phyloP scores from a whole-genome alignment of 805 yeast genomes.

The Isabelozyma pseudorhagii region DNA sequence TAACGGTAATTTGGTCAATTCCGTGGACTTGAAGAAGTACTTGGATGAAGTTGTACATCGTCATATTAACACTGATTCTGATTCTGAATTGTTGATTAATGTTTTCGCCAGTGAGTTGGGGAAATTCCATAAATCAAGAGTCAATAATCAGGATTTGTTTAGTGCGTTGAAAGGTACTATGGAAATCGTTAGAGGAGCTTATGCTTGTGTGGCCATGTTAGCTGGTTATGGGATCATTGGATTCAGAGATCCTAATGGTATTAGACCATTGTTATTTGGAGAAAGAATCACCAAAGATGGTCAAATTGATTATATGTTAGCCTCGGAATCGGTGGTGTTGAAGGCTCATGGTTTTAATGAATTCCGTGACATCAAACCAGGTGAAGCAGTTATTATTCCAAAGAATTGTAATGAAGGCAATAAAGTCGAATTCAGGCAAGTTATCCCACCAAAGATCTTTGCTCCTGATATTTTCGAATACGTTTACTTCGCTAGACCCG shows the following conservation, averaged over 20 bases:
- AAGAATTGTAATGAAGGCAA: constrained; percentile 47
- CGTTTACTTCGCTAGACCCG: constrained; percentile 97
- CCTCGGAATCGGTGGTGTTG: constrained; percentile 91
- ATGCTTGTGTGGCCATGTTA: constrained; percentile 90
- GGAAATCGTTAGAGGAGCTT: constrained; percentile 87
- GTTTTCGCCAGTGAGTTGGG: constrained; percentile 90
- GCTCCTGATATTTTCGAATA: constrained; percentile 97
- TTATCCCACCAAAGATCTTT: constrained; percentile 71
- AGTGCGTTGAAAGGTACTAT: constrained; percentile 81
- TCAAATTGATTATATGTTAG: constrained; percentile 82
- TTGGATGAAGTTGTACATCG: constrained; percentile 94
- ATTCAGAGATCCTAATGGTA: constrained; percentile 96
- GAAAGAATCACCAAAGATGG: constrained; percentile 68
- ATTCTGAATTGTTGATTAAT: constrained; percentile 86
- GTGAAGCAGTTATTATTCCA: constrained; percentile 93
- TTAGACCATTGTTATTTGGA: constrained; percentile 86
- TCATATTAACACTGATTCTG: constrained; percentile 96
- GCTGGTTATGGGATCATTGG: constrained; percentile 97
- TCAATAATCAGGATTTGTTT: constrained; percentile 85
- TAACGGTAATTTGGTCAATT: constrained; percentile 93
- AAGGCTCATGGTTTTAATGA: constrained; percentile 84
- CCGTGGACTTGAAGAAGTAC: constrained; percentile 68
- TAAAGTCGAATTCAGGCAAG: constrained; percentile 80
- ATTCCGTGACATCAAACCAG: constrained; percentile 84
- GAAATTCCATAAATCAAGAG: constrained; percentile 88